phyloP scores from a whole-genome alignment of 2,329 filamentous ascomycete genomes.

The Pleurostoma richardsiae region DNA sequence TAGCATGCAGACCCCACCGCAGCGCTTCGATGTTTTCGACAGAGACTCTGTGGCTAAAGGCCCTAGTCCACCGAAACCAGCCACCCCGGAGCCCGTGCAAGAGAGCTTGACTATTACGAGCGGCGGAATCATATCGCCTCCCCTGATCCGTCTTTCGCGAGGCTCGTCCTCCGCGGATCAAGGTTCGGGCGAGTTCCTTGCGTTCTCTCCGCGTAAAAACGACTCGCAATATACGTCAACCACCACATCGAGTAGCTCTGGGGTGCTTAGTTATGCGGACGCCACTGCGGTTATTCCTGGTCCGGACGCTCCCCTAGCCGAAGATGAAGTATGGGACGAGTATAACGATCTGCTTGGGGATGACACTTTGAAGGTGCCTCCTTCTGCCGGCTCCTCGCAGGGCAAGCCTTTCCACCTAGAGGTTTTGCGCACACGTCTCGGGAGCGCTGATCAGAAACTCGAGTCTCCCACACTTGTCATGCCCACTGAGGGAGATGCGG shows the following conservation, averaged over 20 bases:
- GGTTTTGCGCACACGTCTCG: slow-evolving; percentile 33
- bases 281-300: slow-evolving; percentile 64
- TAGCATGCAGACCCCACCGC: slow-evolving; percentile 36
- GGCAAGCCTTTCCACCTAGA: slow-evolving; percentile 53
- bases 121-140: slow-evolving; percentile 21
- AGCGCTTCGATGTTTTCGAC: slow-evolving; percentile 19
- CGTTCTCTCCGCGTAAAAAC: slow-evolving; percentile 67
- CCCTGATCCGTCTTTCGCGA: slow-evolving; percentile 21
- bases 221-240: slow-evolving; percentile 53
- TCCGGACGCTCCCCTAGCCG: slow-evolving; percentile 56
- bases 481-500: slow-evolving; percentile 17
- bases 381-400: slow-evolving; percentile 51
- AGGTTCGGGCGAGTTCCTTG: slow-evolving; percentile 60
- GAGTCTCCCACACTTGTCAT: slow-evolving; percentile 43
- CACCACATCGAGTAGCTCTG: slow-evolving; percentile 64
- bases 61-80: slow-evolving; percentile 35
- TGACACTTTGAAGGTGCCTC: slow-evolving; percentile 35
- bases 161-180: slow-evolving; percentile 22
- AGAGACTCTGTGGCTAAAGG: slow-evolving; percentile 42
- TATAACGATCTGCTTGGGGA: slow-evolving; percentile 85
- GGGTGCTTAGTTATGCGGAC: slow-evolving; percentile 51
- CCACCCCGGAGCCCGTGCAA: slow-evolving; percentile 30
- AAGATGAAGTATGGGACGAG: slow-evolving; percentile 92
- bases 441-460: slow-evolving; percentile 27
- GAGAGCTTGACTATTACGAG: slow-evolving; percentile 28